These are phyloP conservation scores for Oryza rufipogon DNA, from an alignment of 176 grass and related monocot species.

Conservation along the genomic window DNA sequence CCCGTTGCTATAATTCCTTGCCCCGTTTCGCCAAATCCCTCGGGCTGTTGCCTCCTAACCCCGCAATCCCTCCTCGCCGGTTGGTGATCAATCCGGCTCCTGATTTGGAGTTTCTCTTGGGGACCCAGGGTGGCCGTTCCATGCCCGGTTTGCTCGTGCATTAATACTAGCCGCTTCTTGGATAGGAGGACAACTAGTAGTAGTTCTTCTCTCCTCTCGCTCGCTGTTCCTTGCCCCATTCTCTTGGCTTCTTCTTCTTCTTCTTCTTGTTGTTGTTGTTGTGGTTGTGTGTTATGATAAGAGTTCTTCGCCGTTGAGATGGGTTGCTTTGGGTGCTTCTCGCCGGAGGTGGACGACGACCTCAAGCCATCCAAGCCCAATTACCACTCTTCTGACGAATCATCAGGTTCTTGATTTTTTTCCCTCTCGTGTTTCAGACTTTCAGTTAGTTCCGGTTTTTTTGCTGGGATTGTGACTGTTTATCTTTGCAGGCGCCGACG, in stretches of 20 bases:
- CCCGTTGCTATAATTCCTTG: conserved; percentile 30
- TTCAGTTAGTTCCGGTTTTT: neutral
- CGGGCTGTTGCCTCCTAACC: conserved; percentile 25
- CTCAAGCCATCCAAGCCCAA: conserved; percentile 46
- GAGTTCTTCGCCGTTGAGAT: conserved; percentile 33
- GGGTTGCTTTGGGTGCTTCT: conserved; percentile 78
- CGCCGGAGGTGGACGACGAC: conserved; percentile 41
- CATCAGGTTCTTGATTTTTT: conserved; percentile 59
- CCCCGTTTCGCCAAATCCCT: conserved; percentile 2
- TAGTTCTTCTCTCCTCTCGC: conserved; percentile 23
- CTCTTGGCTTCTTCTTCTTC: neutral
- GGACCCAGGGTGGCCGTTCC: conserved; percentile 11
- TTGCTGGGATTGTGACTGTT: conserved; percentile 8
- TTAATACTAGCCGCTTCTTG: conserved; percentile 47
- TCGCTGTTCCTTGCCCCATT: neutral
- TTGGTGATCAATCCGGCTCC: conserved; percentile 29
- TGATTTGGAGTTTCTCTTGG: conserved; percentile 21
- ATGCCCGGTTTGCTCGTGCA: conserved; percentile 37
- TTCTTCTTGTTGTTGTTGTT: neutral
- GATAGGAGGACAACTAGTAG: neutral
- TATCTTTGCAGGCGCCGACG: conserved; percentile 40
- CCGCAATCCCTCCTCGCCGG: conserved; percentile 29
- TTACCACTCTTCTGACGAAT: conserved; percentile 44
- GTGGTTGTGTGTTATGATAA: neutral
- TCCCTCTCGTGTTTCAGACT: neutral